A percentile compares a stretch with the other conserved stretches of the same genome.
These are phyloP conservation scores for Colletotrichum nymphaeae DNA, from an alignment of 2,329 filamentous ascomycete genomes.

Conservation along the genomic window DNA sequence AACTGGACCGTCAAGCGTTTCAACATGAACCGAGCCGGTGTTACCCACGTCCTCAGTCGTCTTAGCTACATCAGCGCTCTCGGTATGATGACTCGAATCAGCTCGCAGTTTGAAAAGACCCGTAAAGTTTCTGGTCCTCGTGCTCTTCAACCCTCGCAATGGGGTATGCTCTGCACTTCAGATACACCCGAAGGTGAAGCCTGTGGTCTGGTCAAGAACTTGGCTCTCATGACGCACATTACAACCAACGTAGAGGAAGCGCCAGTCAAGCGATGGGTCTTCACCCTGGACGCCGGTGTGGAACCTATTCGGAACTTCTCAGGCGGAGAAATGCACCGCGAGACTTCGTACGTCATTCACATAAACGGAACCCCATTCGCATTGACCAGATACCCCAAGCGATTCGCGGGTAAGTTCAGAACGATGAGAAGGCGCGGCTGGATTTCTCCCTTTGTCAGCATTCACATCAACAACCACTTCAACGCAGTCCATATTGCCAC, in stretches of 20 bases:
- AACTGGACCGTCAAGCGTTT: constrained; percentile 99
- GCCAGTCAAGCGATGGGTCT: constrained; percentile 87
- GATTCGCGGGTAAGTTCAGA: constrained; percentile 87
- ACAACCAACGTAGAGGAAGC: constrained; percentile 96
- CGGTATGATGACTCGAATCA: constrained; percentile 99
- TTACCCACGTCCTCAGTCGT: constrained; percentile 95
- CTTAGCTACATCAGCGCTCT: constrained; percentile 96
- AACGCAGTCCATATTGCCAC: constrained; percentile 94
- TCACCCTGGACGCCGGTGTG: constrained; percentile 86
- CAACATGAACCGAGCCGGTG: constrained; percentile 97
- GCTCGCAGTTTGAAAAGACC: constrained; percentile 98
- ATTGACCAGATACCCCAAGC: constrained; percentile 85
- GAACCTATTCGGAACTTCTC: constrained; percentile 76
- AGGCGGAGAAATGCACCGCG: constrained; percentile 87
- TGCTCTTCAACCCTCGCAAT: constrained; percentile 96
- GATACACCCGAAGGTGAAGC: constrained; percentile 99
- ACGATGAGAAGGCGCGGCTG: constrained; percentile 88
- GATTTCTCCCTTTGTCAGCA: constrained; percentile 95
- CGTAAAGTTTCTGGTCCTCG: constrained; percentile 95
- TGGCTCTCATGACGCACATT: constrained; percentile 99
- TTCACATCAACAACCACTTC: constrained; percentile 95
- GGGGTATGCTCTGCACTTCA: constrained; percentile 96
- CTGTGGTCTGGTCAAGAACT: constrained; percentile 96
- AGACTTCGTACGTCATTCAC: constrained; percentile 89
- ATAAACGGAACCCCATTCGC: constrained; percentile 96